Percentiles rank a stretch among this genome's conserved stretches.
phyloP scores from a whole-genome alignment of 2,329 filamentous ascomycete species.

The Botrytis sinoallii region DNA sequence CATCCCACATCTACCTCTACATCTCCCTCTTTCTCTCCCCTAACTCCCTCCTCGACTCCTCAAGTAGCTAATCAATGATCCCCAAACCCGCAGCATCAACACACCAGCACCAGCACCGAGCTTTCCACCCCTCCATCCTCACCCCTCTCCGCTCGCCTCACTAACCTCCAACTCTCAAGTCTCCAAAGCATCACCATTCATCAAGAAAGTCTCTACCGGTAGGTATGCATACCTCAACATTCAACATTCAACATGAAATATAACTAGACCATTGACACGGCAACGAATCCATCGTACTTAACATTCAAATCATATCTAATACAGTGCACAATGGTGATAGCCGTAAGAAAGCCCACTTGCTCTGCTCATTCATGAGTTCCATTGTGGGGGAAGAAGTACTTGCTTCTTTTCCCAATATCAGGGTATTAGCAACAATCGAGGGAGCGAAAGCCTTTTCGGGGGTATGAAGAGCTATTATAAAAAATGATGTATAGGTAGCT shows the following conservation, averaged over 20 bases:
- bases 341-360: background rate
- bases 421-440: background rate
- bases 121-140: too few species aligned
- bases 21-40: too few species aligned
- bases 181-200: background rate
- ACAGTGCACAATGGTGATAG: too few species aligned
- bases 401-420: background rate
- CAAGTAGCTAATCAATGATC: background rate
- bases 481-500: background rate
- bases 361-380: background rate
- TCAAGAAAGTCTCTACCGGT: background rate
- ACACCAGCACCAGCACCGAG: background rate
- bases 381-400: background rate
- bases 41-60: background rate
- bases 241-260: background rate
- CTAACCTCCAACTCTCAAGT: background rate
- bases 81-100: background rate
- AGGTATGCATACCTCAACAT: background rate
- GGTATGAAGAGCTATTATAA: fast-evolving
- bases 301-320: background rate
- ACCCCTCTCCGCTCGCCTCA: background rate
- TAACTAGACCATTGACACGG: fast-evolving
- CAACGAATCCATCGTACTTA: background rate
- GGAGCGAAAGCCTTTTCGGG: background rate
- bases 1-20: too few species aligned